Conservation (phyloP, 2,329 filamentous ascomycete species). For the Graphiopsis chlorocephala region DNA sequence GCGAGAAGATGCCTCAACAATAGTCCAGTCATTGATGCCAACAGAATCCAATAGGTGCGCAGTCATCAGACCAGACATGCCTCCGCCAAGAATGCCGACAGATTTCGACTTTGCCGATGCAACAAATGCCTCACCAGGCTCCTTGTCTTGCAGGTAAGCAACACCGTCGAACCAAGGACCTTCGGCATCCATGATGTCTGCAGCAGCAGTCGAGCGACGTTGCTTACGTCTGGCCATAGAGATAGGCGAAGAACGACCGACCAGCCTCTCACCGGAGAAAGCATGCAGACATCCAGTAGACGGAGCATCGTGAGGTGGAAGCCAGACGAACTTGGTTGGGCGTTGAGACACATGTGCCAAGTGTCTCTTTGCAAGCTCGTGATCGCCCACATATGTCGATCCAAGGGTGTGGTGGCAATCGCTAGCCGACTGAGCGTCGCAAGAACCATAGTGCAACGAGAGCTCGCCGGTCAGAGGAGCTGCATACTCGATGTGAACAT, state of each 20-base stretch:
- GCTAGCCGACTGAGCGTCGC: conserved; percentile 35
- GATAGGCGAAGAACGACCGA: conserved; percentile 45
- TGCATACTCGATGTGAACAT: conserved; percentile 47
- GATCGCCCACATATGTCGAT: conserved; percentile 38
- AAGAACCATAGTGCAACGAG: conserved; percentile 46
- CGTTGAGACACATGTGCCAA: conserved; percentile 29
- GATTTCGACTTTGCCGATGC: conserved; percentile 55
- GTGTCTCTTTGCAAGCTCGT: conserved; percentile 30
- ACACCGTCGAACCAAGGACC: conserved; percentile 68
- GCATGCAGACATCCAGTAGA: conserved; percentile 46
- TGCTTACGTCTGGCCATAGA: conserved; percentile 36
- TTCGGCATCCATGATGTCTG: conserved; percentile 52
- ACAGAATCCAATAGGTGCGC: conserved; percentile 49
- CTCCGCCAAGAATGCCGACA: conserved; percentile 64
- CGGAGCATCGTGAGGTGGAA: conserved; percentile 41
- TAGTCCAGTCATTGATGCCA: conserved; percentile 60
- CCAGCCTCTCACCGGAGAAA: conserved; percentile 38
- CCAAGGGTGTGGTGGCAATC: conserved; percentile 47
- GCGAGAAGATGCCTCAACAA: conserved; percentile 59
- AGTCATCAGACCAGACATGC: conserved; percentile 64
- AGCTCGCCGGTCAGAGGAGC: conserved; percentile 45
- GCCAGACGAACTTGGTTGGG: conserved; percentile 50
- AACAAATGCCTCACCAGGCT: conserved; percentile 53
- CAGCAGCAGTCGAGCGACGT: conserved; percentile 38
- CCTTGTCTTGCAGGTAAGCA: conserved; percentile 54